phyloP scores from a whole-genome alignment of 208 protist species.

The Kentomonas sorsogonicus region DNA sequence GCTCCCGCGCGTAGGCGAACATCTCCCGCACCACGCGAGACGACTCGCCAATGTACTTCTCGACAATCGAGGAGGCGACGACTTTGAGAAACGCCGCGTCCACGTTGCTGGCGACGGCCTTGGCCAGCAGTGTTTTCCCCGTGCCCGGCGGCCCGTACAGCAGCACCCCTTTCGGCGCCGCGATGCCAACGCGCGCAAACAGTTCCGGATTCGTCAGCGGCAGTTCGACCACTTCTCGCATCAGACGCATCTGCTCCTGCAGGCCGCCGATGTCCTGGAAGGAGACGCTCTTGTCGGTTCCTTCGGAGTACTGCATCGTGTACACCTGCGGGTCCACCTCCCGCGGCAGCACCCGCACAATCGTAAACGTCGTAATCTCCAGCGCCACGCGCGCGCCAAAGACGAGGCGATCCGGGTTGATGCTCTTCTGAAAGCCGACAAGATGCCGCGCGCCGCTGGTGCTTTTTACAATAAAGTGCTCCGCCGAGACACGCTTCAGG shows the following conservation, averaged over 20 bases:
- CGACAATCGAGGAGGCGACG: slow-evolving; percentile 97
- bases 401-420: slow-evolving; percentile 93
- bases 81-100: slow-evolving; percentile 99
- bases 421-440: slow-evolving; percentile 94
- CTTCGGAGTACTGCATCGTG: slow-evolving; percentile 98
- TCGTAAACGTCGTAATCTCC: slow-evolving; percentile 99
- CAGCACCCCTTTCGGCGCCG: slow-evolving; percentile 98
- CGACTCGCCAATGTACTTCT: slow-evolving; percentile 99
- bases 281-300: slow-evolving; percentile 89
- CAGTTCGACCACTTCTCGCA: slow-evolving; percentile 99
- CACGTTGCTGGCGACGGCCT: slow-evolving; percentile 98
- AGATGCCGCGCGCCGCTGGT: slow-evolving; percentile 98
- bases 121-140: slow-evolving; percentile 95
- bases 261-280: slow-evolving; percentile 98
- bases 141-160: slow-evolving; percentile 98
- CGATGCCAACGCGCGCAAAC: slow-evolving; percentile 98
- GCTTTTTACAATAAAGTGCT: slow-evolving; percentile 98
- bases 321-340: slow-evolving; percentile 99
- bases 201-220: slow-evolving; percentile 99
- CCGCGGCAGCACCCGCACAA: slow-evolving; percentile 97
- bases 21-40: slow-evolving; percentile 99
- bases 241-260: slow-evolving; percentile 97
- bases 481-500: slow-evolving; percentile 92
- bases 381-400: slow-evolving; percentile 97
- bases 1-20: slow-evolving; percentile 97